Conservation (phyloP, 2,329 filamentous ascomycete species). For the Fusarium sp. region DNA sequence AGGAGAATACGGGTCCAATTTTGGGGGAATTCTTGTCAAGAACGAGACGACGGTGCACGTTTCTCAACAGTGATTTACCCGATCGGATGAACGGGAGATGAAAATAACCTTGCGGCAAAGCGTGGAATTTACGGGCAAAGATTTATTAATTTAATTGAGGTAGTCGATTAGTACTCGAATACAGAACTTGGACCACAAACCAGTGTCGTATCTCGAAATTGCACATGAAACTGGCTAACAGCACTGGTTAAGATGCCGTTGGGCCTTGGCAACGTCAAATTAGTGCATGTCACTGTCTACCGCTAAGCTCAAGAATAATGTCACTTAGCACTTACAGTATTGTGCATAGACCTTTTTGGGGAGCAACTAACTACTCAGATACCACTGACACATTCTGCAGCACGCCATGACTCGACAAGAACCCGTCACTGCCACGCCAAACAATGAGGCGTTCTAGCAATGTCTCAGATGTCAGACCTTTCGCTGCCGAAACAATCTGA, state of each 20-base stretch:
- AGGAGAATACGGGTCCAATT: constrained; percentile 2
- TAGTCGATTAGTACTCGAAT: background rate
- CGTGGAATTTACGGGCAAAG: background rate
- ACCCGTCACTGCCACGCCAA: background rate
- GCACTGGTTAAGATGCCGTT: background rate
- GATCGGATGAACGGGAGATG: background rate
- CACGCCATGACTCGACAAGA: background rate
- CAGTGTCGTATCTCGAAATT: background rate
- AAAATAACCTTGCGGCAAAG: background rate
- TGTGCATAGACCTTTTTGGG: too few relatives aligned
- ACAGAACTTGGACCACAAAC: background rate
- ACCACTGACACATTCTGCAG: too few relatives aligned
- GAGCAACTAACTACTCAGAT: background rate
- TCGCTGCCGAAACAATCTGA: background rate
- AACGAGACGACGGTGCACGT: constrained; percentile 41
- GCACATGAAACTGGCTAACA: background rate
- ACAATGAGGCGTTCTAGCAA: background rate
- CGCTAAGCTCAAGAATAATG: background rate
- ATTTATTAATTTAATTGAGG: background rate
- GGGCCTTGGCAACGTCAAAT: background rate
- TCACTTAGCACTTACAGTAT: background rate
- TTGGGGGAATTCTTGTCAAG: constrained; percentile 44
- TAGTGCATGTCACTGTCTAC: background rate
- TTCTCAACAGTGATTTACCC: constrained; percentile 14
- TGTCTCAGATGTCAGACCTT: background rate